Evolutionary conservation across 305 asterid species (phyloP).

Genomic region (Solanum chacoense): DNA sequence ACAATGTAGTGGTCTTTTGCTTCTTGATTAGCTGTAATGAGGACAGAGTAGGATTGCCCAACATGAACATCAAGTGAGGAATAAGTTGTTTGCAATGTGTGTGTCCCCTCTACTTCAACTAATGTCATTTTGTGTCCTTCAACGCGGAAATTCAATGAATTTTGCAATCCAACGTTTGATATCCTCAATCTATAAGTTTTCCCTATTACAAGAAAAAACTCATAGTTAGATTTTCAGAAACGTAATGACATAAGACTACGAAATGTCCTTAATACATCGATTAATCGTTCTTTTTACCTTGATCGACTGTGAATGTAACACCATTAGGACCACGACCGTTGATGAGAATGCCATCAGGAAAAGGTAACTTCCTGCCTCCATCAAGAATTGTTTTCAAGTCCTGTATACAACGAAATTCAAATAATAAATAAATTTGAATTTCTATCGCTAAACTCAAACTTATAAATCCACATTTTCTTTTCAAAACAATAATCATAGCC

Average conservation of each 20-base stretch:
- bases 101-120: slow-evolving; percentile 89
- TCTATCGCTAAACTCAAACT: background rate
- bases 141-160: slow-evolving; percentile 48
- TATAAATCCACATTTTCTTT: background rate
- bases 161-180: slow-evolving; percentile 50
- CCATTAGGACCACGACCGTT: slow-evolving; percentile 65
- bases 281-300: slow-evolving; percentile 25
- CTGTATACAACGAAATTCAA: slow-evolving; percentile 13
- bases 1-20: slow-evolving; percentile 62
- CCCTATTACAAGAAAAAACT: slow-evolving; percentile 18
- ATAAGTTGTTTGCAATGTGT: slow-evolving; percentile 56
- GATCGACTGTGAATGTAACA: slow-evolving; percentile 42
- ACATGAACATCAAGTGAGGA: slow-evolving; percentile 72
- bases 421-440: background rate
- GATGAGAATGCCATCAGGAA: slow-evolving; percentile 75
- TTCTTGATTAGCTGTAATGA: slow-evolving; percentile 64
- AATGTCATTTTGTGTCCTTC: slow-evolving; percentile 64
- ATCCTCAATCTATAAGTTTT: slow-evolving; percentile 52
- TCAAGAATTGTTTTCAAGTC: slow-evolving; percentile 51
- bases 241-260: background rate
- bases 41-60: slow-evolving; percentile 82
- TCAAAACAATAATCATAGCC: background rate
- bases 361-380: slow-evolving; percentile 56
- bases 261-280: background rate
- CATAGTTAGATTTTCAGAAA: background rate